Base-by-base conservation (phyloP, 129 eudicot species). In the Solidago caesia region DNA sequence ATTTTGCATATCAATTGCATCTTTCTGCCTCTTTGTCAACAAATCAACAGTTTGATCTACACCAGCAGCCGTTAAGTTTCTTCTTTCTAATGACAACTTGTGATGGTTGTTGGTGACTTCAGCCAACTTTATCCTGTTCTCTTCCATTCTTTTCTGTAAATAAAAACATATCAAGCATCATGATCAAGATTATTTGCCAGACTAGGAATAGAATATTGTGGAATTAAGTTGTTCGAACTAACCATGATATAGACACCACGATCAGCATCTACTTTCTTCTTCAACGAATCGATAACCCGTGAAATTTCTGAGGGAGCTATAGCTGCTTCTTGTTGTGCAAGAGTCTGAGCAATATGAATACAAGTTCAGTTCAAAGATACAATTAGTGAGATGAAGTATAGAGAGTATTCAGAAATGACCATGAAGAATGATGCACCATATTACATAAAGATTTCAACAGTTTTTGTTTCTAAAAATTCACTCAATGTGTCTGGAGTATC, bases 1-100 rank as follows among this genome's bases (percentile, higher is more conserved):
- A 6, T 90, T 86, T 79, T 90, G 97, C 96, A 83, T 86, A 79
- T 90, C 92, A 42, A 88, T 83, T 53, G 96, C 98, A 80, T 88
- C 96, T 77, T 83, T 91, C 73, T 88, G 96, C 79, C 98, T 82
- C 85, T 87, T 94, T 49, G 89, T 75, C 64, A 94, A 68, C 64
- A 88, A 73, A 61, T 84, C 89, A 59, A 75, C 73, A 56, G 75
- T 79, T 55, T 68, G 71, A 75, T 72, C 82, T 64, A 74, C 67
- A 64, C 77, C 87, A 72, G 61, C 52, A 68, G 58, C 62, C 77
- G 64, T 75, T 12, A 76, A 66, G 76, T 81, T 80, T 82, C 76
- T 79, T 82, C 96, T 88, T 77, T 91, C 93, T 68, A 69, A 44
- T 15, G 98, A 83, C 72, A 87, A 70, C 71, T 65, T 88, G 68